Conservation (phyloP, 192 early-diverging fungal species). For the Anaeromyces robustus region DNA sequence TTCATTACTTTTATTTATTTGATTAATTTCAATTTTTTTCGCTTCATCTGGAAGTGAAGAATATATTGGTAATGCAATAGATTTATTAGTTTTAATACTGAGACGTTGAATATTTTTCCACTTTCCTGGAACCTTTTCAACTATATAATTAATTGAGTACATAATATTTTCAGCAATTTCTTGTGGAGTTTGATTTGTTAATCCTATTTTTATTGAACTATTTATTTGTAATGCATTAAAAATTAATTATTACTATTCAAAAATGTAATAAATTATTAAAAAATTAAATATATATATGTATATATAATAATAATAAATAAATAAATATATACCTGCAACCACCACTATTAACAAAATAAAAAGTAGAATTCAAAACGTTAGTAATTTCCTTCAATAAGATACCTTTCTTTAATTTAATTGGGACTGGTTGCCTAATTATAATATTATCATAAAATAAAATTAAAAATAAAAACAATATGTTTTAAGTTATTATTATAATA, state of each 20-base stretch:
- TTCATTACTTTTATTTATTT: background rate
- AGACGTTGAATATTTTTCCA: slow-evolving; percentile 79
- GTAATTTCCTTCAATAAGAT: slow-evolving; percentile 47
- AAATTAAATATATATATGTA: background rate
- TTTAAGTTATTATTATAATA: too few species aligned
- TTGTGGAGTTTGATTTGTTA: slow-evolving; percentile 29
- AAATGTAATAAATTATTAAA: too few species aligned
- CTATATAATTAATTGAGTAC: slow-evolving; percentile 35
- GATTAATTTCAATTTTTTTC: background rate
- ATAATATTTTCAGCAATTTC: slow-evolving; percentile 67
- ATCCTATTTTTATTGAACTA: slow-evolving; percentile 61
- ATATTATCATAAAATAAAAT: too few species aligned
- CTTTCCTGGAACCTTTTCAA: slow-evolving; percentile 50
- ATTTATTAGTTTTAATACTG: slow-evolving; percentile 64
- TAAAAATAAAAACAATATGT: too few species aligned
- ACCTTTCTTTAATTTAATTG: slow-evolving; percentile 43
- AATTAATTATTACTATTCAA: slow-evolving; percentile 7
- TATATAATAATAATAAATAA: background rate
- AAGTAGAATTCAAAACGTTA: slow-evolving; percentile 42
- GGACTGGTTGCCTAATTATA: slow-evolving; percentile 42
- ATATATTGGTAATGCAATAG: slow-evolving; percentile 70
- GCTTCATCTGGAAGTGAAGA: slow-evolving; percentile 37
- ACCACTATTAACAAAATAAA: slow-evolving; percentile 36
- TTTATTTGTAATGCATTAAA: too few species aligned
- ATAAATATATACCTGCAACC: slow-evolving; percentile 34